These are phyloP conservation scores for Cyathus striatus DNA, from an alignment of 768 basidiomycete genomes.

Conservation along the genomic window DNA sequence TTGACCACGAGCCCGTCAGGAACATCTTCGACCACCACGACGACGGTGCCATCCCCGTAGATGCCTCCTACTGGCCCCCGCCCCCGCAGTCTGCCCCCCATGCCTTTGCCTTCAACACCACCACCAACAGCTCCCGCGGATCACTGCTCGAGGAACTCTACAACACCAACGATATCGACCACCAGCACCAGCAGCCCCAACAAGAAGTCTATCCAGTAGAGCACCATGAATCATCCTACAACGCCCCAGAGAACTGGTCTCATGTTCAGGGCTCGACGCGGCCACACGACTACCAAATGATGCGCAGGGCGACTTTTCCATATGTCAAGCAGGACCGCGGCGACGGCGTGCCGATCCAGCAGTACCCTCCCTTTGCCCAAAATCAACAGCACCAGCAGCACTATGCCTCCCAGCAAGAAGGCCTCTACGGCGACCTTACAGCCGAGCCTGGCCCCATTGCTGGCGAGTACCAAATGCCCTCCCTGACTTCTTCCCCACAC, in stretches of 20 bases:
- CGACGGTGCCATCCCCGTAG: conserved; percentile 34
- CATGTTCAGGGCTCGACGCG: conserved; percentile 22
- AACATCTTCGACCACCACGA: conserved; percentile 46
- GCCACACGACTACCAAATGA: conserved; percentile 39
- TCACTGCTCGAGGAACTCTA: conserved; percentile 73
- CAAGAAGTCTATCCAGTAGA: conserved; percentile 29
- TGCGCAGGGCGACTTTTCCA: conserved; percentile 71
- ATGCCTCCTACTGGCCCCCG: conserved; percentile 25
- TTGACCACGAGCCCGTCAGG: conserved; percentile 39
- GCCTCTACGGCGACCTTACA: conserved; percentile 26
- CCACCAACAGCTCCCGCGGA: conserved; percentile 31
- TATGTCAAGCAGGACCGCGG: conserved; percentile 70
- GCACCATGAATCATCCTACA: conserved; percentile 22
- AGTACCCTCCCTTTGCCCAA: conserved; percentile 36
- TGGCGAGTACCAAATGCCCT: conserved; percentile 31
- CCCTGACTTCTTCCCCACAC: conserved; percentile 33
- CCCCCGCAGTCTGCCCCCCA: conserved; percentile 18
- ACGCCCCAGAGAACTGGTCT: conserved; percentile 3
- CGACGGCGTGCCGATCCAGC: conserved; percentile 33
- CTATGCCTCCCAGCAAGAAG: conserved; percentile 24
- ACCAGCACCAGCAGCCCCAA: conserved; percentile 29
- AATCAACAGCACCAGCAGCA: conserved; percentile 37
- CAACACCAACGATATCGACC: conserved; percentile 48
- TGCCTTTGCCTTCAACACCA: conserved; percentile 24
- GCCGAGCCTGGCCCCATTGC: conserved; percentile 24